Base-by-base conservation (phyloP, 192 early-diverging fungal genomes). In the Martensiomyces pterosporus region DNA sequence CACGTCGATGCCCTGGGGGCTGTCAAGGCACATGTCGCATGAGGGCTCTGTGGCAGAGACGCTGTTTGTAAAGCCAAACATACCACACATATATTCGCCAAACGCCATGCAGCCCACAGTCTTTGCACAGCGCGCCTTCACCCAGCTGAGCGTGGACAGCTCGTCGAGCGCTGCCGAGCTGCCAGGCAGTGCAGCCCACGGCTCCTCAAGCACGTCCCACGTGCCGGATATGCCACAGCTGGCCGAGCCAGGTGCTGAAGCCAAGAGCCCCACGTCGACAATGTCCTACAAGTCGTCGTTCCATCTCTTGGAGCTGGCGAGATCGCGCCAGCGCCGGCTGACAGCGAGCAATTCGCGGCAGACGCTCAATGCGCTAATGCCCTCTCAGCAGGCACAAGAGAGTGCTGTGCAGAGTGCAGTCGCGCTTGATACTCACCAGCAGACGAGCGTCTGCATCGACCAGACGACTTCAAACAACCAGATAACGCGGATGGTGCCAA, bases 201-300 rank as follows among this genome's bases (percentile, higher is more conserved):
- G n/a, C 29, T 32, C 29, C 5, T 12, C 29, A 32, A 12, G 29
- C 29, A 12, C 5, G 29, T 32, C 29, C 6, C 29, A 32, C 6
- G 29, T 32, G 29, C 6, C 29, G 6, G 29, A 32, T 32, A 32
- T 32, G 29, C 29, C 29, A 12, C 29, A 32, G 29, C 29, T 32
- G 6, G 32, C 5, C 16, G 60, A 64, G 16, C 10, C 19, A 12
- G 19, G 43, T 3, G 39, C 3, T 29, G 60, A 64, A 10, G 27
- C 33, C 17, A 55, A 46, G 19, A 64, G 53, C 38, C 60, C 60
- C 1, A 22, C 47, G 6, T 60, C 70, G 2, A 53, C 59, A 10
- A 65, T 65, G 70, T 54, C 64, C 6, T 74, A 74, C 55, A 65
- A 66, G 39, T 74, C 70, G 17, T 74, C 70, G 12, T 74, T 66